These are phyloP conservation scores for Cercospora sojina DNA, from an alignment of 2,329 filamentous ascomycete species.

Conservation along the genomic window DNA sequence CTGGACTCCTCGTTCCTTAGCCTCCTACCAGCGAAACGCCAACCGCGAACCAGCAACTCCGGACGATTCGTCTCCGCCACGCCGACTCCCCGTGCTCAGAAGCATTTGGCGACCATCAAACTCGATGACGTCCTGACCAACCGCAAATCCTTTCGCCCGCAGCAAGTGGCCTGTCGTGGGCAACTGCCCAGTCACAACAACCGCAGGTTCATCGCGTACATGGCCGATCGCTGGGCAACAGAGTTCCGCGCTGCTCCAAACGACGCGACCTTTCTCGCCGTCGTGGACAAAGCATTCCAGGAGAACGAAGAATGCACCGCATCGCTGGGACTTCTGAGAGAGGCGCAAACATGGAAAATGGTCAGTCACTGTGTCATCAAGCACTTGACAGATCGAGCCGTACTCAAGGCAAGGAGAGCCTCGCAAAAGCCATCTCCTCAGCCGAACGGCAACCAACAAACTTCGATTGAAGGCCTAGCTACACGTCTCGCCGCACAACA, in stretches of 20 bases:
- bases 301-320: constrained; percentile 19
- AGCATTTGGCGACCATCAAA: constrained; percentile 35
- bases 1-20: constrained; percentile 57
- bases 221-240: constrained; percentile 20
- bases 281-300: constrained; percentile 23
- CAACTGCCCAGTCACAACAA: constrained; percentile 27
- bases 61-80: constrained; percentile 19
- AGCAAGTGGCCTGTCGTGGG: constrained; percentile 32
- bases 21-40: constrained; percentile 33
- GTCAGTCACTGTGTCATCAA: constrained; percentile 52
- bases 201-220: constrained; percentile 18
- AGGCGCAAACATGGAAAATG: constrained; percentile 61
- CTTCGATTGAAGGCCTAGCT: constrained; percentile 24
- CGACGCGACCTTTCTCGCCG: constrained; percentile 18
- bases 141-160: constrained; percentile 31
- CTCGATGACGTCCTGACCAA: constrained; percentile 32
- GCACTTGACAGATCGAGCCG: constrained; percentile 46
- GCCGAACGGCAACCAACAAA: constrained; percentile 1
- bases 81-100: constrained; percentile 16
- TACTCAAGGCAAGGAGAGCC: constrained; percentile 15
- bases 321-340: constrained; percentile 44
- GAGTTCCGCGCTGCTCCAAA: constrained; percentile 7
- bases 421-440: constrained; percentile 11
- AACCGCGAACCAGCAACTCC: constrained; percentile 17
- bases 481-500: constrained; percentile 21